These are phyloP conservation scores for Podosphaera xanthii DNA, from an alignment of 2,329 filamentous ascomycete genomes.

Conservation along the genomic window DNA sequence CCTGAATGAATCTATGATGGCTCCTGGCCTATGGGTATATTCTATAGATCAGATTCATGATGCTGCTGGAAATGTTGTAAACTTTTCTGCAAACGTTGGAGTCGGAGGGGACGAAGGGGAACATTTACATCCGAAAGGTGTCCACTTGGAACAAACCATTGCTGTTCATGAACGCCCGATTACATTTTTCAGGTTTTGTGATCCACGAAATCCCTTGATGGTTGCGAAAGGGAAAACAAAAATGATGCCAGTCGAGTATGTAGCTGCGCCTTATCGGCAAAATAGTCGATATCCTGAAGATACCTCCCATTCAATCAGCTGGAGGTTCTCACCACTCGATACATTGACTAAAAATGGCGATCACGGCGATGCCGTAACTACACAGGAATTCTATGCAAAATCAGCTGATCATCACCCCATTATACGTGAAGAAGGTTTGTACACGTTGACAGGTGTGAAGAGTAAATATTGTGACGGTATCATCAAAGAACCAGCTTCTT, in stretches of 20 bases:
- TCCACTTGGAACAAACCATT: conserved; percentile 53
- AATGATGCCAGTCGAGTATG: conserved; percentile 49
- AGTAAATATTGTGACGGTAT: conserved; percentile 72
- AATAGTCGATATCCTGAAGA: conserved; percentile 19
- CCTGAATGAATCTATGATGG: conserved; percentile 71
- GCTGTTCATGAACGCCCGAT: conserved; percentile 69
- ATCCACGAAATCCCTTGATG: conserved; percentile 57
- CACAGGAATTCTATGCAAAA: conserved; percentile 37
- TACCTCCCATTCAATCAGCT: conserved; percentile 50
- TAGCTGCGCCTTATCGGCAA: conserved; percentile 26
- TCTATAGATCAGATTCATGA: conserved; percentile 81
- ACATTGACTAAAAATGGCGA: conserved; percentile 47
- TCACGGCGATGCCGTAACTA: conserved; percentile 34
- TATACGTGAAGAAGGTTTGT: conserved; percentile 62
- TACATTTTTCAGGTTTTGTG: conserved; percentile 49
- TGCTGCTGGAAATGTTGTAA: conserved; percentile 66
- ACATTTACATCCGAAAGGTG: conserved; percentile 29
- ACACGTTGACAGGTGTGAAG: conserved; percentile 58
- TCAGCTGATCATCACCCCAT: conserved; percentile 37
- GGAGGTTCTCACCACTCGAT: conserved; percentile 59
- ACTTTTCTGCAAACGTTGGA: conserved; percentile 32
- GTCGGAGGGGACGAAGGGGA: conserved; percentile 42
- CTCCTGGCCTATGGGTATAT: conserved; percentile 67
- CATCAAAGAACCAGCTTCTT: conserved; percentile 83
- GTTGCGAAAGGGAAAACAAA: conserved; percentile 52